Evolutionary conservation across 176 grass and related monocot genomes (phyloP).

Genomic region (Chloris gayana): DNA sequence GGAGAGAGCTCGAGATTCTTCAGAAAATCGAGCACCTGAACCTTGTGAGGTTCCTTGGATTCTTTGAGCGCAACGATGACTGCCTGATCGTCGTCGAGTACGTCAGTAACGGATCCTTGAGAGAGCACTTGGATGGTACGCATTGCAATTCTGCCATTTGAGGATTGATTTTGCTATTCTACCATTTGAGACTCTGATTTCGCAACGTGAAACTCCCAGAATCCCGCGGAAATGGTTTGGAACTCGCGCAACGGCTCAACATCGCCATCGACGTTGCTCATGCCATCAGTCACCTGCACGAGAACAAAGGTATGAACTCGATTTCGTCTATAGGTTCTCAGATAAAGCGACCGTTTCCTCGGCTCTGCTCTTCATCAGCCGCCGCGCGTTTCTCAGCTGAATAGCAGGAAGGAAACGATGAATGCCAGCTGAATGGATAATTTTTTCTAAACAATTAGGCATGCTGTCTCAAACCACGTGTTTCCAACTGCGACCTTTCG

Average conservation of each 20-base stretch:
- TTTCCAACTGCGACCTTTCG: too few species aligned
- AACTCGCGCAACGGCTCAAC: slow-evolving; percentile 50
- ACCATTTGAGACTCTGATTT: neutral
- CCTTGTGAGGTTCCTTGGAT: slow-evolving; percentile 38
- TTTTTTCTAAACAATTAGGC: too few species aligned
- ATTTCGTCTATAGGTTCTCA: neutral
- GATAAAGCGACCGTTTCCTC: too few species aligned
- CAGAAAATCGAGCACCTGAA: slow-evolving; percentile 47
- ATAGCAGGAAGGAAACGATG: too few species aligned
- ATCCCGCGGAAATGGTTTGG: slow-evolving; percentile 47
- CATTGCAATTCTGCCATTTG: neutral
- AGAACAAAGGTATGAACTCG: slow-evolving; percentile 37
- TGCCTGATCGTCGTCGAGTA: slow-evolving; percentile 28
- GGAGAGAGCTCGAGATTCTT: slow-evolving; percentile 41
- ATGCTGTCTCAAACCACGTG: too few species aligned
- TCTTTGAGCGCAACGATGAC: slow-evolving; percentile 21
- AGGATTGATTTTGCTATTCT: neutral
- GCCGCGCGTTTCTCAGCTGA: too few species aligned
- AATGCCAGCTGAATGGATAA: neutral
- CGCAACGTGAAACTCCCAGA: slow-evolving; percentile 20
- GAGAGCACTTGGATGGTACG: slow-evolving; percentile 53
- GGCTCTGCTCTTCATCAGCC: too few species aligned
- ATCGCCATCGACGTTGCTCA: slow-evolving; percentile 51
- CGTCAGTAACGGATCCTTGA: slow-evolving; percentile 45
- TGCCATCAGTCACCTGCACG: slow-evolving; percentile 53